These are phyloP conservation scores for Penicillium sp. DNA, from an alignment of 2,329 filamentous ascomycete species.

Conservation along the genomic window DNA sequence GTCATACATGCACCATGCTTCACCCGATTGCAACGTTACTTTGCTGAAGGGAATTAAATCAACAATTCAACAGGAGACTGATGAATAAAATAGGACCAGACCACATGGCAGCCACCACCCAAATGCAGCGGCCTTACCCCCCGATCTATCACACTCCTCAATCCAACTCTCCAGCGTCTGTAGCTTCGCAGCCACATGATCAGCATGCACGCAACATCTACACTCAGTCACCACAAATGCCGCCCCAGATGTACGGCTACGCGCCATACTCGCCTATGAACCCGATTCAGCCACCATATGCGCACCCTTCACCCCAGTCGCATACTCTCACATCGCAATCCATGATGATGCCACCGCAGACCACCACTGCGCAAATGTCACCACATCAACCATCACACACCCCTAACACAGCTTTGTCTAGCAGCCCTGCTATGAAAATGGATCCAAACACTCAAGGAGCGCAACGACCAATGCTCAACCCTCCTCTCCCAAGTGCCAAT, in stretches of 20 bases:
- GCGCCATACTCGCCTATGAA: constrained; percentile 55
- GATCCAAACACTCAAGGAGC: constrained; percentile 42
- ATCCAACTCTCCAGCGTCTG: constrained; percentile 90
- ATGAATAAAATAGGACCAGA: constrained; percentile 64
- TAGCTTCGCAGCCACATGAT: constrained; percentile 86
- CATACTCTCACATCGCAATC: constrained; percentile 57
- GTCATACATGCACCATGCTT: neutral
- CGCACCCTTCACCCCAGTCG: constrained; percentile 53
- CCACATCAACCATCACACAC: constrained; percentile 36
- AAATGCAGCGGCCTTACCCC: constrained; percentile 72
- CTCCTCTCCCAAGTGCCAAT: constrained; percentile 47
- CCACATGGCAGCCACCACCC: constrained; percentile 62
- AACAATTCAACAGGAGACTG: constrained; percentile 41
- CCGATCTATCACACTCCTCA: constrained; percentile 95
- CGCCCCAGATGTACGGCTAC: constrained; percentile 81
- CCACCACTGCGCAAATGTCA: constrained; percentile 39
- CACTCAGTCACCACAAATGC: constrained; percentile 74
- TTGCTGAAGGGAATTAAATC: neutral
- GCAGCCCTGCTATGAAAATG: constrained; percentile 55
- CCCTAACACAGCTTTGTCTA: constrained; percentile 60
- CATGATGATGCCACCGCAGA: constrained; percentile 52
- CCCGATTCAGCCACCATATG: constrained; percentile 56
- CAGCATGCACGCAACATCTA: constrained; percentile 82
- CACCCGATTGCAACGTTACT: neutral
- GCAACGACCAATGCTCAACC: constrained; percentile 37